Conservation (phyloP, 2,329 filamentous ascomycete species). For the Ustulina deusta region DNA sequence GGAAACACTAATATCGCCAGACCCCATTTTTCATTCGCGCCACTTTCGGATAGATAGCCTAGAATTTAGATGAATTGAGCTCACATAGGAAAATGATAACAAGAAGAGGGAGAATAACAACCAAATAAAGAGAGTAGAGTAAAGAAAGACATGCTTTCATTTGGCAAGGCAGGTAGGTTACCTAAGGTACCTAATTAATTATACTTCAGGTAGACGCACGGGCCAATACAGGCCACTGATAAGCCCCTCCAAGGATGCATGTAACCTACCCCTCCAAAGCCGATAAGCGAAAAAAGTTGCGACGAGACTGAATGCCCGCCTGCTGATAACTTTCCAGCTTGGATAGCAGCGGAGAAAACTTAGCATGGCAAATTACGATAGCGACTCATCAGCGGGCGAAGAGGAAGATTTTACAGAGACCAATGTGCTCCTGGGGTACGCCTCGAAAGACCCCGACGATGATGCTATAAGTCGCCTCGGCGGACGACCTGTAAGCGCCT, state of each 20-base stretch:
- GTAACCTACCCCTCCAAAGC: conserved; percentile 36
- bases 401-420: conserved; percentile 80
- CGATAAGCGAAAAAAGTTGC: conserved; percentile 40
- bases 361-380: conserved; percentile 72
- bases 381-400: conserved; percentile 81
- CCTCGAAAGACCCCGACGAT: conserved; percentile 80
- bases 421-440: conserved; percentile 90
- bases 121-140: no score
- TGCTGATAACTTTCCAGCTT: not conserved
- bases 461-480: conserved; percentile 91
- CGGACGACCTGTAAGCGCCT: conserved; percentile 78
- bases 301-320: not conserved
- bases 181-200: no score
- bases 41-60: no score
- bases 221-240: not conserved
- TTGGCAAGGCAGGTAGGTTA: no score
- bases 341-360: not conserved
- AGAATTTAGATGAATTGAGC: no score
- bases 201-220: no score
- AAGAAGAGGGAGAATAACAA: no score
- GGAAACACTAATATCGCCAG: no score
- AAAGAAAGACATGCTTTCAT: no score
- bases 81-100: no score
- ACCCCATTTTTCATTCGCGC: no score
- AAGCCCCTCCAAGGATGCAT: conserved; percentile 32